Conservation (phyloP, 2,329 filamentous ascomycete genomes). For the Epichloe bromicola region DNA sequence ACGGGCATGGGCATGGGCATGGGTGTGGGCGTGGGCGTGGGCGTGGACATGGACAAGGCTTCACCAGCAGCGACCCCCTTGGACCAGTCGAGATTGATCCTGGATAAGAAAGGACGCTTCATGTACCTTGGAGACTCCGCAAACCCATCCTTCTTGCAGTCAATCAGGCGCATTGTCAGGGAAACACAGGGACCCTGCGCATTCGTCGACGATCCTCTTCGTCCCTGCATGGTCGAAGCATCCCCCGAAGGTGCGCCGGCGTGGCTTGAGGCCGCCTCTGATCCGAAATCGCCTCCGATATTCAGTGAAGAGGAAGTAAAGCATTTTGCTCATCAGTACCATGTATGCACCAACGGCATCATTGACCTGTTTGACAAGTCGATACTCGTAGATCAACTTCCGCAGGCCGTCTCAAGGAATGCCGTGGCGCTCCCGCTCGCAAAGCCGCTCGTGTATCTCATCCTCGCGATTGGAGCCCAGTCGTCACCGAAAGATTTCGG, state of each 20-base stretch:
- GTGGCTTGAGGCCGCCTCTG: slow-evolving; percentile 8
- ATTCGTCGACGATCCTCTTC: slow-evolving; percentile 17
- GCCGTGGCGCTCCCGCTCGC: slow-evolving; percentile 4
- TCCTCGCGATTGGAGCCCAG: slow-evolving; percentile 15
- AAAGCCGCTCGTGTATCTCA: slow-evolving; percentile 24
- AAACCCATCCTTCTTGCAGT: slow-evolving; percentile 14
- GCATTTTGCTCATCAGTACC: slow-evolving; percentile 2
- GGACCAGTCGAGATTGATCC: slow-evolving; percentile 5
- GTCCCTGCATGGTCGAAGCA: slow-evolving; percentile 15
- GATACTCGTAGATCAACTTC: slow-evolving; percentile 14
- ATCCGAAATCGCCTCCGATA: neutral
- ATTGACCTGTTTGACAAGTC: slow-evolving; percentile 19
- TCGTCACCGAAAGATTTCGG: slow-evolving; percentile 18
- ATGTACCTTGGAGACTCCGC: slow-evolving; percentile 6
- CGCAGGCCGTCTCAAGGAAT: slow-evolving; percentile 5
- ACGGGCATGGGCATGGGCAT: neutral
- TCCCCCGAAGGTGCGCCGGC: slow-evolving; percentile 11
- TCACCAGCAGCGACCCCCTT: slow-evolving; percentile 10
- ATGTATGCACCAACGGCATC: slow-evolving; percentile 17
- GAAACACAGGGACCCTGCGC: slow-evolving; percentile 12
- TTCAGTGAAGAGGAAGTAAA: slow-evolving; percentile 4
- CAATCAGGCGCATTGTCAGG: slow-evolving; percentile 13
- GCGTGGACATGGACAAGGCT: slow-evolving; percentile 4
- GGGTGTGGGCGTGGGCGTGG: neutral
- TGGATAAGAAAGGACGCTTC: slow-evolving; percentile 5